Base-by-base conservation (phyloP, 441 rosid genomes). In the Adansonia gregorii region DNA sequence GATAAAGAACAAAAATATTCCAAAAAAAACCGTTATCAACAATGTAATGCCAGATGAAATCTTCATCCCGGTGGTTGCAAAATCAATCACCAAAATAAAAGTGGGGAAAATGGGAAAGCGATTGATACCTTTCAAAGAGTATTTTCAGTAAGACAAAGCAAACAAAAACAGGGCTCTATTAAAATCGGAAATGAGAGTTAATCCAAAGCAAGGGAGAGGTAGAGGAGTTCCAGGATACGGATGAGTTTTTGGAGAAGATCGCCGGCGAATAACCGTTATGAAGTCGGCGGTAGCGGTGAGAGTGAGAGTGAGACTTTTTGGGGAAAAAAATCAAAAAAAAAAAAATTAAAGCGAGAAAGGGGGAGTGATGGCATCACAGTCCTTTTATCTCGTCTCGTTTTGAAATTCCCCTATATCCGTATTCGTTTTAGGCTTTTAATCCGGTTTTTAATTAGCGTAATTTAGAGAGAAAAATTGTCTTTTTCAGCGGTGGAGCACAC, bases 241-340 rank as follows among this genome's bases (percentile, higher is more conserved):
- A 69, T 20, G 15, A 15, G 12, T 12, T 52, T 72, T n/a, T 6
- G 35, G 55, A 58, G 75, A 39, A 19, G 67, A 59, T 73, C 43
- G 43, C 41, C 55, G 76, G 67, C 41, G 69, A 41, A 78, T 15
- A 31, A 69, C 12, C 2, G 67, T 63, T 63, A 27, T 19, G 3
- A 59, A 31, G n/a, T 41, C 63, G 70, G 76, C 74, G 77, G 81
- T 52, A 64, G 89, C 92, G 88, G 82, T 65, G 87, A 77, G 81
- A 78, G 85, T 35, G 41, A 78, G 65, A 64, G 69, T 76, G 78
- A 61, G 14, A 61, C 19, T 52, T 17, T 27, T 15, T 8, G 24
- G 27, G 27, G 4, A 17, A 31, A 8, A 9, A 43, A 65, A 54
- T 20, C 2, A 67, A 78, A 82, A 81, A 80, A 81, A 80, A 75